These are phyloP conservation scores for Aspergillus candidus DNA, from an alignment of 2,329 filamentous ascomycete species.

Conservation along the genomic window DNA sequence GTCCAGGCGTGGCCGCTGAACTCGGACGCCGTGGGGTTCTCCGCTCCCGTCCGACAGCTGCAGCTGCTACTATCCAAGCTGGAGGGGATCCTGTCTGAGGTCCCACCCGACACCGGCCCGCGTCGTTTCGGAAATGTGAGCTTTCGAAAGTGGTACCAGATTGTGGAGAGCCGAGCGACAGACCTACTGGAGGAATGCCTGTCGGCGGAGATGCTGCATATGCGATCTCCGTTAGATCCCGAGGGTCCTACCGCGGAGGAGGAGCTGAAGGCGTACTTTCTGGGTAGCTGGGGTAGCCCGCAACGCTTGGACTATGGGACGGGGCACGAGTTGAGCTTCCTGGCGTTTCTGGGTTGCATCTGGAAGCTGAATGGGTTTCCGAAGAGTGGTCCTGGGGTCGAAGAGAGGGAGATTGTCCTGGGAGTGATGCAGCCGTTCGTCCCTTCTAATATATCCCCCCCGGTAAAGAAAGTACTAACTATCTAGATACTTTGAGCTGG, in stretches of 20 bases:
- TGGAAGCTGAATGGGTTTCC: constrained; percentile 85
- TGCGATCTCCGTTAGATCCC: constrained; percentile 16
- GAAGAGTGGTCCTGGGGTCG: constrained; percentile 46
- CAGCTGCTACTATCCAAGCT: constrained; percentile 61
- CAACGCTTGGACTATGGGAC: constrained; percentile 93
- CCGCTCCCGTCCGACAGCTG: constrained; percentile 58
- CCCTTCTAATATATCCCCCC: too few species aligned
- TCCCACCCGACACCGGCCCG: constrained; percentile 77
- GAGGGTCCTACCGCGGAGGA: constrained; percentile 47
- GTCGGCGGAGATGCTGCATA: constrained; percentile 42
- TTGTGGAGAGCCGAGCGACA: constrained; percentile 57
- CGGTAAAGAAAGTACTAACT: constrained; percentile 2
- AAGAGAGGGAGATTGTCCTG: constrained; percentile 74
- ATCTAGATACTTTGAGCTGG: constrained; percentile 66
- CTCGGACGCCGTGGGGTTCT: constrained; percentile 41
- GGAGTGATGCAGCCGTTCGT: constrained; percentile 76
- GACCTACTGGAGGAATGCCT: constrained; percentile 54
- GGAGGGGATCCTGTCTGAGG: constrained; percentile 64
- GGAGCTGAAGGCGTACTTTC: constrained; percentile 72
- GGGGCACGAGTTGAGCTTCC: constrained; percentile 89
- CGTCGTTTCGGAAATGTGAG: constrained; percentile 87
- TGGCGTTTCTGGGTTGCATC: constrained; percentile 81
- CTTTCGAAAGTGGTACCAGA: constrained; percentile 74
- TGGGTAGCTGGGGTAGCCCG: constrained; percentile 80
- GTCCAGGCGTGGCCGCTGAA: constrained; percentile 47